Base-by-base conservation (phyloP, 306 rosid genomes). In the Trichosanthes truncata region DNA sequence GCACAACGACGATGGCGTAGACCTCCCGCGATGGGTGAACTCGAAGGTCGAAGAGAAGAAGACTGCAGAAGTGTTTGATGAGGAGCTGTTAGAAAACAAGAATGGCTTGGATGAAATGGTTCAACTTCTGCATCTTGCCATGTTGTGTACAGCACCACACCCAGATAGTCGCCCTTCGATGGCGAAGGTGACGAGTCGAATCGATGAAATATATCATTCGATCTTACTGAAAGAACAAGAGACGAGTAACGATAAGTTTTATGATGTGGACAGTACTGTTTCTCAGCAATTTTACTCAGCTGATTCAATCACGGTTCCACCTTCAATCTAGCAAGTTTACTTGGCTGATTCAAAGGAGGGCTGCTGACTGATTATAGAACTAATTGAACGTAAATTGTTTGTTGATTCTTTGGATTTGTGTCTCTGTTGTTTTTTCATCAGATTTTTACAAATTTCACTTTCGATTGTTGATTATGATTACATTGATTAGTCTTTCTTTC, bases 21-120 rank as follows among this genome's bases (percentile, higher is more conserved):
- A 95, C 91, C 94, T 95, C 65, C 99, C 99, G 7, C 89, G 93
- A 86, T 95, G 99, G 99, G 97, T 93, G 49, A 90, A 85, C 49
- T 90, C 97, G 5, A 85, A 93, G 72, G 89, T 91, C 72, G 84
- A 61, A 76, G 97, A 93, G 66, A 90, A 95, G 76, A 88, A 96
- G 92, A 91, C 86, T 73, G 89, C 83, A 0, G 96, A 95, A 52
- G 96, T 95, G 14, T 95, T 95, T 61, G 99, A 93, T 86, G 49
- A 82, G 26, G 97, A 93, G 92, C 99, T 95, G 85, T 90, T 93
- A 3, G 84, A 89, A 82, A 88, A 93, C 87, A 94, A 89, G 84
- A 89, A 53, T 78, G 93, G 89, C 31, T 97, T 90, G 90, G 97
- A 91, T 26, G 99, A 95, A 68, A 93, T 95, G 99, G 92, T 95